These are phyloP conservation scores for Ceratobasidium sp. DNA, from an alignment of 1,284 basidiomycete species.

Conservation along the genomic window DNA sequence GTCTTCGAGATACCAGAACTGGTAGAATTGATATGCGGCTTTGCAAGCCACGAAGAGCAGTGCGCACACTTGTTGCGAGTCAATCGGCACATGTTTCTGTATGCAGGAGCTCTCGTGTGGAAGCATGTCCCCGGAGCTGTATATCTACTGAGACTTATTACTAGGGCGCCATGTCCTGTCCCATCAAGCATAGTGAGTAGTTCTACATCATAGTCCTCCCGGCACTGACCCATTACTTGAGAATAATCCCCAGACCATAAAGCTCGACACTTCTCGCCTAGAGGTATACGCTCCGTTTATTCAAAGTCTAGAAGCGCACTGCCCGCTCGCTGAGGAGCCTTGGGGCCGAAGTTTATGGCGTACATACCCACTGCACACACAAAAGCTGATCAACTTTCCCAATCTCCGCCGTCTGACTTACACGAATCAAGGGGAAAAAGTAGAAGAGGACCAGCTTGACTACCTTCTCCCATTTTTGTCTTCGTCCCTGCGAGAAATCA, in stretches of 20 bases:
- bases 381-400: neutral
- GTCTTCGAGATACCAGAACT: neutral
- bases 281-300: neutral
- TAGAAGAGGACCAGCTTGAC: constrained; percentile 2
- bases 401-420: neutral
- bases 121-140: neutral
- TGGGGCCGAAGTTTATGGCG: neutral
- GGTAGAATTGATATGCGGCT: neutral
- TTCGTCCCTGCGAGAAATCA: neutral
- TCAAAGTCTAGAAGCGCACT: neutral
- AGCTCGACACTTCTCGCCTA: neutral
- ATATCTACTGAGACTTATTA: neutral
- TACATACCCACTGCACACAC: neutral
- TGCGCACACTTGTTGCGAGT: neutral
- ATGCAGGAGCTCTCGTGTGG: neutral
- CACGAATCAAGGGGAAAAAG: neutral
- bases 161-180: neutral
- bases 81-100: neutral
- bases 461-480: neutral
- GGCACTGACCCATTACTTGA: neutral
- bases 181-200: neutral
- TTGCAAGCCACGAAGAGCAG: neutral
- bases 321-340: neutral
- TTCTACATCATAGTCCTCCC: neutral
- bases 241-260: neutral